Base-by-base conservation (phyloP, 1,284 basidiomycete species). In the Gomphus bonarii region DNA sequence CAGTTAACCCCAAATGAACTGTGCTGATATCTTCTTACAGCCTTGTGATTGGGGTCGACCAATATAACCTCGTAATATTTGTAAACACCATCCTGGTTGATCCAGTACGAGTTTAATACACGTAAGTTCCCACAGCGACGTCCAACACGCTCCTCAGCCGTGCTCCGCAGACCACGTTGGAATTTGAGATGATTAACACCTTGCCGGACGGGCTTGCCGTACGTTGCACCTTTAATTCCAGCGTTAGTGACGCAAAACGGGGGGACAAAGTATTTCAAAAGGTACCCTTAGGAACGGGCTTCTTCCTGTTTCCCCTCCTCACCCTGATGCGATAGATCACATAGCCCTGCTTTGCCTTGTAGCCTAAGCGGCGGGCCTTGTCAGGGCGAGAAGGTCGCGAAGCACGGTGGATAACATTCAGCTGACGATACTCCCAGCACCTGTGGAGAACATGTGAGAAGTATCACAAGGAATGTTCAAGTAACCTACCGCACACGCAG, bases 331-430 rank as follows among this genome's bases (percentile, higher is more conserved):
- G 93, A 81, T 99, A 99, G 76, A 99, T 76, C 62, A 99, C 89
- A 73, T 93, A 99, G 68, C 97, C 97, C 77, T 99, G 97, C 84
- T 99, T 99, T 72, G 97, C 92, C 79, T 97, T 99, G 87, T 99
- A 99, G 59, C 95, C 95, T 62, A 99, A 81, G 66, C 95, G 90
- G 73, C 95, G 91, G 64, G 95, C 95, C 83, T 98, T 99, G 81
- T 99, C 95, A 58, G 95, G 97, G 71, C 97, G 91, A 58, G 95
- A 98, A 59, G 95, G 95, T 62, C 95, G 91, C 63, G 94, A 93
- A 58, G 95, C 95, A 63, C 95, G 91, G 82, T 98, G 95, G 71
- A 98, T 92, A 65, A 99, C 93, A 68, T 97, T 95, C 69, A 99
- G 78, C 74, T 99, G 95, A 67, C 94, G 89, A 79, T 93, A 97